Base-by-base conservation (phyloP, 1,139 yeast species). In the Protomyces pachydermus region DNA sequence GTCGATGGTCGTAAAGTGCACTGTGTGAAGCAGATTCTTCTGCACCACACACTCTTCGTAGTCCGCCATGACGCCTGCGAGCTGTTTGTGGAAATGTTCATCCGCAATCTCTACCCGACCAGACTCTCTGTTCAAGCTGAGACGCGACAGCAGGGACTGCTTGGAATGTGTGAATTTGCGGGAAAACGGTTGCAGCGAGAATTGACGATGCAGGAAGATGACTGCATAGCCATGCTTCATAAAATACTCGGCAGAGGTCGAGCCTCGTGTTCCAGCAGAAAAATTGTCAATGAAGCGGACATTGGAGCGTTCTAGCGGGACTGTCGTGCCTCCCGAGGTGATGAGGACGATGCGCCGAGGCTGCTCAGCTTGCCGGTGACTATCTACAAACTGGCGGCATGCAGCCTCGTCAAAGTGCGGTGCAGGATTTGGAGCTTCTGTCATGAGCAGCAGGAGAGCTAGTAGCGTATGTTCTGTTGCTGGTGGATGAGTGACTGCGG, bases 181-280 rank as follows among this genome's bases (percentile, higher is more conserved):
- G 10, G 96, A 87, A 73, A 87, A 93, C 0, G 99, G 99, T 69
- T 90, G 80, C 66, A 95, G 79, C 0, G 96, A 88, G 75, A 90
- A 91, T 74, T 93, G 97, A 55, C 99, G 80, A 74, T 93, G 96
- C 61, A 95, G 77, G 72, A 93, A 93, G 48, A 93, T 86, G 53
- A 93, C 98, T 3, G 96, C 95, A 72, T 93, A 93, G 0, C 90
- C 96, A 65, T 83, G 79, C 67, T 87, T 88, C 65, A 95, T 78
- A 70, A 93, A 89, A 73, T 89, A 87, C 74, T 93, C 98, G 3
- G 98, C 96, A 46, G 95, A 86, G 0, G 97, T 86, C 9, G 98
- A 96, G 64, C 98, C 98, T 75, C 99, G 82, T 0, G 98, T 93
- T 28, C 98, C 98, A 34, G 98, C 98, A 70, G 96, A 87, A 74